Evolutionary conservation across 2,329 filamentous ascomycete genomes (phyloP), one percentile per base, ranked within the genome.

Genomic region (Aspergillus oerlinghausenensis): DNA sequence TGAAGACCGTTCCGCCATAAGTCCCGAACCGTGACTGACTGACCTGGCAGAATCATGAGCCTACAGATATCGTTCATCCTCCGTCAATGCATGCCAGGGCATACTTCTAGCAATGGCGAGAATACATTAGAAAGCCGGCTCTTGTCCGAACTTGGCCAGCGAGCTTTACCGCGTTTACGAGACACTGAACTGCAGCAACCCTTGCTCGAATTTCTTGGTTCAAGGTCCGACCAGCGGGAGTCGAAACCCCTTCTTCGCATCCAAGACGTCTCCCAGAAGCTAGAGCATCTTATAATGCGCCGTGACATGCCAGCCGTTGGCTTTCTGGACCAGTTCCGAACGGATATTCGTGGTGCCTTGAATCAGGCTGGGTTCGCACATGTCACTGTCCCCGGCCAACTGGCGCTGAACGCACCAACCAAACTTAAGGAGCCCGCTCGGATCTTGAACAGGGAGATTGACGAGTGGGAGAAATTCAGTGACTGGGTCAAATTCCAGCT

Each of bases 401-500:
- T 35, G 32, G 32, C 32, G 32, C 17, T 49, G 42, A 52, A 9
- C n/a, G 42, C 26, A n/a, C 54, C 21, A 17, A 7, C 10, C 14
- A 19, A 21, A 19, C 45, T 14, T 14, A 51, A 48, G 19, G n/a
- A 35, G 23, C 11, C 57, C 3, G 28, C 51, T 11, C 50, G 53
- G n/a, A 26, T 9, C 1, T 26, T 60, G 35, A 59, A 54, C 21
- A 49, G 55, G 17, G 54, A 52, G 2, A 55, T 47, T 7, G 56
- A 56, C 21, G 56, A 59, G 11, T 60, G 59, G 59, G 59, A 59
- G 2, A 54, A 59, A 8, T 59, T 60, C 35, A 49, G 48, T 11
- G 54, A 59, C n/a, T 59, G 59, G 59, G 25, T 60, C 4, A 52
- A 59, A 17, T 60, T 56, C 21, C 59, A 58, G 7, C 49, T 59